phyloP scores from a whole-genome alignment of 2,329 filamentous ascomycete species.

The Aspergillus japonicus region DNA sequence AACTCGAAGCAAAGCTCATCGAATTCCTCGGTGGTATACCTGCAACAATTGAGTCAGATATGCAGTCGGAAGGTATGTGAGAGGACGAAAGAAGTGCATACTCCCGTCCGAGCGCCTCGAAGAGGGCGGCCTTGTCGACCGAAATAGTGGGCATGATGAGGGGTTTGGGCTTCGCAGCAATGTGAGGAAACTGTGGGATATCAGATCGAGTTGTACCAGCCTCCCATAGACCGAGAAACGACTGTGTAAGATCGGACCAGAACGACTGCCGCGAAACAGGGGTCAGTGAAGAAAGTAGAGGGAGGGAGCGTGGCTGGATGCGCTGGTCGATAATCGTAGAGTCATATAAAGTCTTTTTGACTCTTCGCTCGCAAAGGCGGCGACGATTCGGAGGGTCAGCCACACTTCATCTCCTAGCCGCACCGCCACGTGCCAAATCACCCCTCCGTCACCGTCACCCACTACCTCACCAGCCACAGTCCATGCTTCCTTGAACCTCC shows the following conservation, averaged over 20 bases:
- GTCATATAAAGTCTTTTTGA: conserved; percentile 21
- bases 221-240: conserved; percentile 5
- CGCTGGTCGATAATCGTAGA: conserved; percentile 4
- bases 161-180: conserved; percentile 26
- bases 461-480: conserved; percentile 29
- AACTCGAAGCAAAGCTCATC: conserved; percentile 99
- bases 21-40: conserved; percentile 89
- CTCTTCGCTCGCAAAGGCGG: conserved; percentile 11
- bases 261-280: background rate
- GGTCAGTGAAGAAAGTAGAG: background rate
- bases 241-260: background rate
- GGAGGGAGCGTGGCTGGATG: conserved; percentile 2
- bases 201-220: conserved; percentile 1
- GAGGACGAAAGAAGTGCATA: conserved; percentile 47
- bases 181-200: conserved; percentile 6
- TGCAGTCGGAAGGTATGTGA: background rate
- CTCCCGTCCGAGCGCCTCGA: conserved; percentile 85
- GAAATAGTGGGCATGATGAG: conserved; percentile 88
- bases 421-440: conserved; percentile 32
- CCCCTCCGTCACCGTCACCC: conserved; percentile 20
- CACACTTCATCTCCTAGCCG: conserved; percentile 15
- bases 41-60: conserved; percentile 34
- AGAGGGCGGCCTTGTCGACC: conserved; percentile 94
- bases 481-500: conserved; percentile 7
- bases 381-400: conserved; percentile 15